Conservation (phyloP, 1,284 basidiomycete genomes). For the Bondarzewia mesenterica region DNA sequence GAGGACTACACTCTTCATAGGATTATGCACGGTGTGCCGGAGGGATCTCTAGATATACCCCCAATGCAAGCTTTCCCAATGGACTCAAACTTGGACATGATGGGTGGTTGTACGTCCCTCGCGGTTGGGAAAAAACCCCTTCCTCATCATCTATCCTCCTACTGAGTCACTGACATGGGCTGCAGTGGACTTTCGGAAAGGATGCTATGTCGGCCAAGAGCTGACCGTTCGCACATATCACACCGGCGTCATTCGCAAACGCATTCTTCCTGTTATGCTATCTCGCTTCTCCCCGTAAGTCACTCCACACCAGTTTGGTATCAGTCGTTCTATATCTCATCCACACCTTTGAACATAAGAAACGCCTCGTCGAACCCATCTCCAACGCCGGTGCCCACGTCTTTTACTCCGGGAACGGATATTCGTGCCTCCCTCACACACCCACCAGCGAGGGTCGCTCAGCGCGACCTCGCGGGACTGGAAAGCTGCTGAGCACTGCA, state of each 20-base stretch:
- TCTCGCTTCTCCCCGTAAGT: slow-evolving; percentile 1
- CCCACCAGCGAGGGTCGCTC: slow-evolving; percentile 11
- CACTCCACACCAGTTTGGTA: neutral
- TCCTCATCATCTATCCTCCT: slow-evolving; percentile 2
- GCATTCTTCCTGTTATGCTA: slow-evolving; percentile 70
- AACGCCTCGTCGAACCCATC: neutral
- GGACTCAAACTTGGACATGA: slow-evolving; percentile 90
- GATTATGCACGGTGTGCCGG: slow-evolving; percentile 80
- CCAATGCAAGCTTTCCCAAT: slow-evolving; percentile 81
- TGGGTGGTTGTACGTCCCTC: slow-evolving; percentile 73
- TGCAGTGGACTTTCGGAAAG: slow-evolving; percentile 93
- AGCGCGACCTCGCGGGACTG: slow-evolving; percentile 51
- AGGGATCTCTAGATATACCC: slow-evolving; percentile 75
- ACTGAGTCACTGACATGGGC: slow-evolving; percentile 1
- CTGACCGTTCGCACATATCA: slow-evolving; percentile 95
- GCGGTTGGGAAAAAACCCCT: neutral
- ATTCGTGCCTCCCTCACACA: slow-evolving; percentile 13
- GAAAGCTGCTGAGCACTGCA: slow-evolving; percentile 54
- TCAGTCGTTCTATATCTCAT: neutral
- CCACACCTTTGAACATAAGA: neutral
- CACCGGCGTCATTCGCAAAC: slow-evolving; percentile 87
- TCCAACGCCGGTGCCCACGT: neutral
- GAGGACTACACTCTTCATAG: slow-evolving; percentile 75
- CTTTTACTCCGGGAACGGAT: slow-evolving; percentile 10
- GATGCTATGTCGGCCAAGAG: slow-evolving; percentile 98